Evolutionary conservation across 441 rosid genomes (phyloP).

Genomic region (Pelargonium cotyledonis): DNA sequence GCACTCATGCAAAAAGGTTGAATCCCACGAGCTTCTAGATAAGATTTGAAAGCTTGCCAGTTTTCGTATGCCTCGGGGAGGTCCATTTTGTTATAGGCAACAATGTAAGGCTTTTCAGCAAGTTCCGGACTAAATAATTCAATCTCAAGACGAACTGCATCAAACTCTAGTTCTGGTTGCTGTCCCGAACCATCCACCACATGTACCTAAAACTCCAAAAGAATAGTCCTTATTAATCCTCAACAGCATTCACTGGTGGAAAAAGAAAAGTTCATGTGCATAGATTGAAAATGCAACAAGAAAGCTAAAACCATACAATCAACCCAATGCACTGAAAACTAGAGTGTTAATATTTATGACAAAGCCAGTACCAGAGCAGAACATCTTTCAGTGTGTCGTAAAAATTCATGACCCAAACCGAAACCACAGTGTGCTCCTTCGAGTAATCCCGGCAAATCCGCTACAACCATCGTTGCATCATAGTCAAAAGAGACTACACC

Average conservation of each 20-base stretch:
- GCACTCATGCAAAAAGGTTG: slow-evolving; percentile 86
- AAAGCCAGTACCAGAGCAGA: slow-evolving; percentile 67
- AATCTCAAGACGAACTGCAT: slow-evolving; percentile 89
- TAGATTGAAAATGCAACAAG: background rate
- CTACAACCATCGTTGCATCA: slow-evolving; percentile 83
- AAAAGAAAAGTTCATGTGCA: too few relatives aligned
- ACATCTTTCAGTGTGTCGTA: slow-evolving; percentile 90
- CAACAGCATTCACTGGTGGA: too few relatives aligned
- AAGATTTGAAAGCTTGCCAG: slow-evolving; percentile 65
- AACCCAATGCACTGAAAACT: background rate
- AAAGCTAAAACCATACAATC: too few relatives aligned
- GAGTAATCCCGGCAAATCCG: slow-evolving; percentile 93
- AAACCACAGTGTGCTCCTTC: slow-evolving; percentile 95
- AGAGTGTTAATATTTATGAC: slow-evolving; percentile 13
- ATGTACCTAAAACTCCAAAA: slow-evolving; percentile 53
- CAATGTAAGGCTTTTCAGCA: slow-evolving; percentile 75
- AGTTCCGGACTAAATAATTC: slow-evolving; percentile 83
- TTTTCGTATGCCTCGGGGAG: slow-evolving; percentile 75
- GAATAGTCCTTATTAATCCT: background rate
- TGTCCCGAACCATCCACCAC: slow-evolving; percentile 81
- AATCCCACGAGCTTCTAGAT: slow-evolving; percentile 57
- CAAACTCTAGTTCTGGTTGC: slow-evolving; percentile 86
- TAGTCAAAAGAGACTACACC: slow-evolving; percentile 88
- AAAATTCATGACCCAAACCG: slow-evolving; percentile 89
- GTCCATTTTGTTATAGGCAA: slow-evolving; percentile 92